Base-by-base conservation (phyloP, 305 asterid species). In the Solanum chacoense region DNA sequence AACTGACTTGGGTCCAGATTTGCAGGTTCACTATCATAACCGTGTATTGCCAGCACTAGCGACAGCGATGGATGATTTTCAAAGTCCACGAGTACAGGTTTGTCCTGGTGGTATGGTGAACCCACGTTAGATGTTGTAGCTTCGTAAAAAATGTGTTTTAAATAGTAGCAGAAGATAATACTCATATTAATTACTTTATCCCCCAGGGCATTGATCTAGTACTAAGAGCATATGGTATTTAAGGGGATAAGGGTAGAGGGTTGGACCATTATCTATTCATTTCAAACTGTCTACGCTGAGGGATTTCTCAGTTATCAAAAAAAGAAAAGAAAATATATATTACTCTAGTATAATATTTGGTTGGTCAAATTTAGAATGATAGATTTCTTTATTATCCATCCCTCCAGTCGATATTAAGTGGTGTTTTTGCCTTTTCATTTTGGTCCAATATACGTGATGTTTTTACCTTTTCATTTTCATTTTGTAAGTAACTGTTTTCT, bases 11-110 rank as follows among this genome's bases (percentile, higher is more conserved):
- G 91, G 91, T 18, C 91, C 91, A 75, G 89, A 90, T 45, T 79
- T 90, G 85, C 91, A 88, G 69, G 76, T 88, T 29, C 91, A 85
- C 7, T 88, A 90, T 67, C 91, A 90, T 77, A 87, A 16, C 36
- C 35, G 85, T 6, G 87, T 90, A 42, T 77, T 90, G 87, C 91
- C 89, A 31, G 89, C 91, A 29, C 71, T 90, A n/a, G 90, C 90
- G 31, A 83, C 87, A 13, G 87, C 89, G 12, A 90, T 90, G 91
- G 91, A 90, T 85, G 73, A 88, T 50, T 90, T 90, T 55, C 91
- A 88, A 29, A 90, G 86, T 71, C 91, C 91, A 35, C 77, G 90
- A 75, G 90, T 90, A 55, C 91, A 90, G 91, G 90, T 90, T 65
- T 22, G 91, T 83, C 65, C 22, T 63, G 72, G 73, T 84, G 50